phyloP scores from a whole-genome alignment of 176 grass and related monocot species.

The Canna indica region DNA sequence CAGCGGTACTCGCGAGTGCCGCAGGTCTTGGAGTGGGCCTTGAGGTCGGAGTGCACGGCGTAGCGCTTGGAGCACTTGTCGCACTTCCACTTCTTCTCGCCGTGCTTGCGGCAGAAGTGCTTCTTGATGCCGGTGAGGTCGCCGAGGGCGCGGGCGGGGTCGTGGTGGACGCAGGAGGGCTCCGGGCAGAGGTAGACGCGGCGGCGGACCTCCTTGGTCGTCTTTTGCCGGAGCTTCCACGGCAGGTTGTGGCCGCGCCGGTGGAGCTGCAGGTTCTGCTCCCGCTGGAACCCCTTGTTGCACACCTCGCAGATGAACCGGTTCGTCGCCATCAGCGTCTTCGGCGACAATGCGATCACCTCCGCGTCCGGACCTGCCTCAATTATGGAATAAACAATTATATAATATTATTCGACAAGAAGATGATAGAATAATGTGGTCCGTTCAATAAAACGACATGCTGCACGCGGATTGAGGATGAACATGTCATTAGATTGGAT shows the following conservation, averaged over 20 bases:
- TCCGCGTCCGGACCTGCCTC: slow-evolving; percentile 75
- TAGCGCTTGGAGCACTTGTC: slow-evolving; percentile 98
- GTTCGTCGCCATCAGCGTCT: slow-evolving; percentile 87
- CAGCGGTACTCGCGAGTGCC: slow-evolving; percentile 96
- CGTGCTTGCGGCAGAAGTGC: slow-evolving; percentile 99
- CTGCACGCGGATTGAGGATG: not conserved
- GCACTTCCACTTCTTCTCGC: slow-evolving; percentile 99
- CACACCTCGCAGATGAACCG: slow-evolving; percentile 98
- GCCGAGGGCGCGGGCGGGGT: slow-evolving; percentile 79
- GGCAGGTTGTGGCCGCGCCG: slow-evolving; percentile 93
- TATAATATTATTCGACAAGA: not conserved
- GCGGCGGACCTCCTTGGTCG: slow-evolving; percentile 50
- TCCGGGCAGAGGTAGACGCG: slow-evolving; percentile 97
- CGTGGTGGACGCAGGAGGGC: slow-evolving; percentile 87
- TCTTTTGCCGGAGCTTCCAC: slow-evolving; percentile 98
- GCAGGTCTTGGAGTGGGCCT: slow-evolving; percentile 98
- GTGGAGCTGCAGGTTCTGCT: slow-evolving; percentile 99
- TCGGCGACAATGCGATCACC: slow-evolving; percentile 95
- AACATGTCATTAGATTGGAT: not conserved
- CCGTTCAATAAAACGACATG: not conserved
- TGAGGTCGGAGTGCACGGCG: slow-evolving; percentile 95
- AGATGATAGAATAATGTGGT: not conserved
- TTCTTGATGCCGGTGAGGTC: slow-evolving; percentile 99
- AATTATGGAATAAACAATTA: not conserved
- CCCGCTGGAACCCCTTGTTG: slow-evolving; percentile 94